Evolutionary conservation across 2,329 filamentous ascomycete species (phyloP).

Genomic region (Ascocoryne sarcoides): DNA sequence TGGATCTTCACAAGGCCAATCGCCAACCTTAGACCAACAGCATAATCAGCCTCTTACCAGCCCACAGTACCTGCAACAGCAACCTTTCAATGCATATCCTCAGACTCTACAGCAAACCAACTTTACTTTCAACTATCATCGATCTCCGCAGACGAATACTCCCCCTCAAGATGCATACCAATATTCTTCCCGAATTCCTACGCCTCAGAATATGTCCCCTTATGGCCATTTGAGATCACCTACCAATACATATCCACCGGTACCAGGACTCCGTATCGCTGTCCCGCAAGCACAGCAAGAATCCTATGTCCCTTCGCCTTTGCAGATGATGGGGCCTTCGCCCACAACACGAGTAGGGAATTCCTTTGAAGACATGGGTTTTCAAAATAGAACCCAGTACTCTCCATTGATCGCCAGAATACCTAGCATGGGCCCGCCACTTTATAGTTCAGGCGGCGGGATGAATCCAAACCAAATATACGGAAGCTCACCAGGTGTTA

Average conservation of each 20-base stretch:
- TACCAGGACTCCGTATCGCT: conserved; percentile 3
- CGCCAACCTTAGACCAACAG: conserved; percentile 12
- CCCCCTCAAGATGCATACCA: conserved; percentile 10
- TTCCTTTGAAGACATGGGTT: conserved; percentile 4
- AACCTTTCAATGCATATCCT: conserved; percentile 6
- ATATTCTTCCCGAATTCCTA: conserved; percentile 12
- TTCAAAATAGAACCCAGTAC: conserved; percentile 4
- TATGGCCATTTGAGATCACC: conserved; percentile 16
- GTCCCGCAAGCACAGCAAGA: conserved; percentile 7
- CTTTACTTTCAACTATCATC: conserved; percentile 9
- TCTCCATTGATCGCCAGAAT: not conserved
- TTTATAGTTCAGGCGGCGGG: no score
- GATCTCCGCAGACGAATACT: conserved; percentile 9
- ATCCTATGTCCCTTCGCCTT: not conserved
- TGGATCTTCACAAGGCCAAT: conserved; percentile 14
- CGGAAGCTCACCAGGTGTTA: not conserved
- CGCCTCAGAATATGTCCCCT: conserved; percentile 9
- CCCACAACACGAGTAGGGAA: not conserved
- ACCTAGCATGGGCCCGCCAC: not conserved
- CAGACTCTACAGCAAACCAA: conserved; percentile 6
- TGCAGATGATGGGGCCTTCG: not conserved
- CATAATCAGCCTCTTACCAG: conserved; percentile 8
- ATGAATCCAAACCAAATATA: no score
- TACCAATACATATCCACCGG: conserved; percentile 8
- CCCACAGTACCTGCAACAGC: conserved; percentile 8